Conservation (phyloP, 2,329 filamentous ascomycete species). For the Ustilaginoidea virens region DNA sequence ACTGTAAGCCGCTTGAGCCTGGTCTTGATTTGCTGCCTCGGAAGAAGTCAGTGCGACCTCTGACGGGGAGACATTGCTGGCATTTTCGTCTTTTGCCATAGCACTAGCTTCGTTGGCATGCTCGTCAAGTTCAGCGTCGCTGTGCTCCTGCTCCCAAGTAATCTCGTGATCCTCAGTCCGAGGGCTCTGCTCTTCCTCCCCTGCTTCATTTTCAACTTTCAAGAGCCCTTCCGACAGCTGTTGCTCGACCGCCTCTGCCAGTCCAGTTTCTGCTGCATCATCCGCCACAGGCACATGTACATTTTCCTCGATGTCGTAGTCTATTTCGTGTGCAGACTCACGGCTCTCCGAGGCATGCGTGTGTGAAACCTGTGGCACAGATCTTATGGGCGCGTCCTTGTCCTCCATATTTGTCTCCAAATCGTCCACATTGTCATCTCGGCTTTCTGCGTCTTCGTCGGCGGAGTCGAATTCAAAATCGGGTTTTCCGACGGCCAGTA, state of each 20-base stretch:
- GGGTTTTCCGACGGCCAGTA: no score
- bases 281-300: neutral
- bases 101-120: neutral
- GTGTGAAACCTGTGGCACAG: neutral
- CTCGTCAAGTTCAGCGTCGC: no score
- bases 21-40: neutral
- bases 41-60: no score
- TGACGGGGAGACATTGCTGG: no score
- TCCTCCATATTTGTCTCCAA: neutral
- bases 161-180: slow-evolving; percentile 8
- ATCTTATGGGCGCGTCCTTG: neutral
- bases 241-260: slow-evolving; percentile 1
- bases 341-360: slow-evolving; percentile 1
- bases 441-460: no score
- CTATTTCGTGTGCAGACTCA: slow-evolving; percentile 17
- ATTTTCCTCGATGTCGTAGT: slow-evolving; percentile 17
- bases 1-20: neutral
- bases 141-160: slow-evolving; percentile 9
- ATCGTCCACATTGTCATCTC: slow-evolving; percentile 6
- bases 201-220: neutral
- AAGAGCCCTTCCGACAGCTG: neutral
- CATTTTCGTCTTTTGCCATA: neutral
- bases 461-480: no score
- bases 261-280: neutral
- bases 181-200: slow-evolving; percentile 1